Conservation (phyloP, 768 basidiomycete species). For the Cystobasidium tubakii region DNA sequence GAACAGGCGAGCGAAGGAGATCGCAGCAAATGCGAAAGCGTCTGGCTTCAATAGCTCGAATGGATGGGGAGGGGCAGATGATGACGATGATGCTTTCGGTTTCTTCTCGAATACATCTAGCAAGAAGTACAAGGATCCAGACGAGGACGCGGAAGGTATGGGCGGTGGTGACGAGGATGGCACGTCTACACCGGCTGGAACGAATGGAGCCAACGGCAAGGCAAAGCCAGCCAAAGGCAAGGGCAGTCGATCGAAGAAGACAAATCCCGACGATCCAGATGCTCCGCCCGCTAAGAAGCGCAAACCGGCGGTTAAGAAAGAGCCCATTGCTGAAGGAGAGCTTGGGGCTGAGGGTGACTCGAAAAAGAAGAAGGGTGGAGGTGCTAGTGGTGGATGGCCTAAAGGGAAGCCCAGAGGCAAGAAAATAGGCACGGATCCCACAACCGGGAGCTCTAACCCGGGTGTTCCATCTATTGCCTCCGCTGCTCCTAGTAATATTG, state of each 20-base stretch:
- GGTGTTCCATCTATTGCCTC: background rate
- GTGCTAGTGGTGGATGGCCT: slow-evolving; percentile 1
- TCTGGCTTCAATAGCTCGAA: slow-evolving; percentile 8
- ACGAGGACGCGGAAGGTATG: slow-evolving; percentile 45
- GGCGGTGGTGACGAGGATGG: slow-evolving; percentile 23
- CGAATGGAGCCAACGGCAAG: slow-evolving; percentile 13
- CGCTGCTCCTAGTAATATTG: background rate
- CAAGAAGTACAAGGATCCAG: slow-evolving; percentile 27
- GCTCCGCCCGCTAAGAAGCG: slow-evolving; percentile 34
- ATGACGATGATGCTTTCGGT: slow-evolving; percentile 39
- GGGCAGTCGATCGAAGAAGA: slow-evolving; percentile 27
- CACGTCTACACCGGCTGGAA: background rate
- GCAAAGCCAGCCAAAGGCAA: slow-evolving; percentile 22
- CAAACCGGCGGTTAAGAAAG: slow-evolving; percentile 13
- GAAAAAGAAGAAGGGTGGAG: background rate
- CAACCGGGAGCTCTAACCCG: background rate
- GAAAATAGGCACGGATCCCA: slow-evolving; percentile 14
- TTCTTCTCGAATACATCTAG: slow-evolving; percentile 29
- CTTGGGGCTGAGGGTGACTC: background rate
- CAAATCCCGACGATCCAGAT: slow-evolving; percentile 23
- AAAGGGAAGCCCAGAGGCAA: slow-evolving; percentile 36
- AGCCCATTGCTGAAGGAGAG: slow-evolving; percentile 5
- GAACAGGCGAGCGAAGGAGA: slow-evolving; percentile 47
- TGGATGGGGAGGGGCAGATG: slow-evolving; percentile 23
- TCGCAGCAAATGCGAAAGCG: slow-evolving; percentile 4